A percentile compares a stretch with the other conserved stretches of the same genome.
These are phyloP conservation scores for Claviceps lovelessii DNA, from an alignment of 2,329 filamentous ascomycete genomes.

Conservation along the genomic window DNA sequence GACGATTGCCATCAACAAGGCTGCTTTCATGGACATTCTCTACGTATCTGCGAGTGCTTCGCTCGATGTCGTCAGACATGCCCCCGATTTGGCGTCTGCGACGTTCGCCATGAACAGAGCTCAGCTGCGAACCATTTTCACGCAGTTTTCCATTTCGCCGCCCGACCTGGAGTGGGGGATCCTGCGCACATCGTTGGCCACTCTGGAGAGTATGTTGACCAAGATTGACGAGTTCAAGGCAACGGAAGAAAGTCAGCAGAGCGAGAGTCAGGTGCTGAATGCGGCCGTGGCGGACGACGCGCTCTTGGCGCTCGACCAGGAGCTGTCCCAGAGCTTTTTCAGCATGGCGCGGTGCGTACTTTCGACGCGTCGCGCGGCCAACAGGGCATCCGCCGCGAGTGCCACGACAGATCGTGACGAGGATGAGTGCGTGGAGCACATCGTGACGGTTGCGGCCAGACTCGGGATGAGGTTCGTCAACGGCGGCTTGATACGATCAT, in stretches of 20 bases:
- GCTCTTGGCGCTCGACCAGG: conserved; percentile 31
- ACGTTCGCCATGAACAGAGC: conserved; percentile 34
- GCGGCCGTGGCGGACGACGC: conserved; percentile 33
- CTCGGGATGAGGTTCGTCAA: conserved; percentile 31
- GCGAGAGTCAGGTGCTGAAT: conserved; percentile 24
- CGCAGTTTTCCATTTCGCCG: conserved; percentile 28
- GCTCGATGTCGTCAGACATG: conserved; percentile 34
- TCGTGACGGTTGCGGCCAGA: conserved; percentile 30
- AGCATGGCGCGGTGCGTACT: conserved; percentile 29
- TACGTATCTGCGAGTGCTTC: conserved; percentile 33
- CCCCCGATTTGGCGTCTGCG: conserved; percentile 30
- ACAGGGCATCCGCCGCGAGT: conserved; percentile 1
- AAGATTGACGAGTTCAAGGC: conserved; percentile 29
- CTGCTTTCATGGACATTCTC: conserved; percentile 38
- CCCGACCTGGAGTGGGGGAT: conserved; percentile 34
- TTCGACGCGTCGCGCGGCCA: conserved; percentile 9
- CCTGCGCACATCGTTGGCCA: conserved; percentile 30
- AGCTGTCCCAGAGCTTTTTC: conserved; percentile 32
- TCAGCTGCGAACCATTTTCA: conserved; percentile 38
- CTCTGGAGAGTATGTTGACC: conserved; percentile 31
- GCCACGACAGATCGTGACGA: conserved; percentile 11
- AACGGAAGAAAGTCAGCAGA: conserved; percentile 23
- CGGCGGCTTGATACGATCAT: conserved; percentile 28
- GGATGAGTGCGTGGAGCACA: conserved; percentile 27
- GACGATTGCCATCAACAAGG: conserved; percentile 38